phyloP scores from a whole-genome alignment of 2,329 filamentous ascomycete genomes.

The Allantophomopsis cytisporea region DNA sequence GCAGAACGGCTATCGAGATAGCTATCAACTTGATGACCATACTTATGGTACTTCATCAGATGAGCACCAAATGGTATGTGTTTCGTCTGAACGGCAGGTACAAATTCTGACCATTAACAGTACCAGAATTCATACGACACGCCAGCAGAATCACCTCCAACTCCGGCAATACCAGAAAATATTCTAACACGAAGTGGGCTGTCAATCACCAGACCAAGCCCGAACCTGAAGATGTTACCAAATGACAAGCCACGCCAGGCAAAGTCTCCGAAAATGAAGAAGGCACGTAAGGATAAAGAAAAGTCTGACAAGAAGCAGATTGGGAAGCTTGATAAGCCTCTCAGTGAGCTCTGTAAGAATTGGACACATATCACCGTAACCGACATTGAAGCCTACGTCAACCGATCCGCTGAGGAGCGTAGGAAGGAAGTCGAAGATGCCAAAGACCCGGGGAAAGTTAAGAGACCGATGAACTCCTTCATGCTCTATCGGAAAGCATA shows the following conservation, averaged over 20 bases:
- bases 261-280: constrained; percentile 19
- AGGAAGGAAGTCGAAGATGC: constrained; percentile 53
- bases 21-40: too few species aligned
- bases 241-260: constrained; percentile 8
- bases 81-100: background rate
- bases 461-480: constrained; percentile 93
- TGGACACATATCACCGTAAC: constrained; percentile 47
- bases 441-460: constrained; percentile 62
- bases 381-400: constrained; percentile 73
- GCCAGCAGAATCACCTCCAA: constrained; percentile 35
- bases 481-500: constrained; percentile 95
- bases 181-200: constrained; percentile 16
- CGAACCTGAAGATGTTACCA: constrained; percentile 13
- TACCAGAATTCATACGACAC: constrained; percentile 30
- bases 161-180: constrained; percentile 8
- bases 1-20: too few species aligned
- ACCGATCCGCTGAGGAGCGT: constrained; percentile 53
- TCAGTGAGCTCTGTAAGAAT: constrained; percentile 58
- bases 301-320: constrained; percentile 27
- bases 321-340: constrained; percentile 46
- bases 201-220: constrained; percentile 9
- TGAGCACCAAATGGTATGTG: constrained; percentile 4
- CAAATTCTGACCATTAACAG: background rate
- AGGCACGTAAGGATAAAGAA: constrained; percentile 21
- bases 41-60: too few species aligned